Conservation (phyloP, 305 asterid genomes). For the Fraxinus sp. region DNA sequence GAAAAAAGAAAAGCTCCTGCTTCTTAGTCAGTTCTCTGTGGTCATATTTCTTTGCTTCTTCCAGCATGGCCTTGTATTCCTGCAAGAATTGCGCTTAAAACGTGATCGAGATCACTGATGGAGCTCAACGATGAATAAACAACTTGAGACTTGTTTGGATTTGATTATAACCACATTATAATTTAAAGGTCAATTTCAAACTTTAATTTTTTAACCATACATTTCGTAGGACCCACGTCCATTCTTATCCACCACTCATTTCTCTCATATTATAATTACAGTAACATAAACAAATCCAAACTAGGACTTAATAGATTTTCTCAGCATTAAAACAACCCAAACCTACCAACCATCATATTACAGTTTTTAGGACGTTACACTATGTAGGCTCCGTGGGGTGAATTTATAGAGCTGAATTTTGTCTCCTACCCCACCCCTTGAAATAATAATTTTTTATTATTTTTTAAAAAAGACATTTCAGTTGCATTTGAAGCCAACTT, state of each 20-base stretch:
- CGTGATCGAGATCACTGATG: neutral
- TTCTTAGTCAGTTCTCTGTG: constrained; percentile 94
- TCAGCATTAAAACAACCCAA: neutral
- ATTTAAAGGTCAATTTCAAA: neutral
- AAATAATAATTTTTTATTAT: too few relatives aligned
- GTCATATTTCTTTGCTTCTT: constrained; percentile 96
- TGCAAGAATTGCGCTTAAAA: neutral
- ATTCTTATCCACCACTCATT: neutral
- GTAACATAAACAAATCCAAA: neutral
- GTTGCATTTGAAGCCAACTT: neutral
- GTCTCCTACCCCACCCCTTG: neutral
- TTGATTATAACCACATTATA: neutral
- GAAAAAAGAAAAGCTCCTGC: constrained; percentile 98
- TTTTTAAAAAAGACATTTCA: neutral
- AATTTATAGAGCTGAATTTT: neutral
- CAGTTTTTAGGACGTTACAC: neutral
- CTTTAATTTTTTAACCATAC: neutral
- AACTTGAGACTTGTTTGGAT: neutral
- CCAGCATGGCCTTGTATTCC: constrained; percentile 69
- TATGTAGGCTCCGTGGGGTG: neutral
- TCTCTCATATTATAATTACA: neutral
- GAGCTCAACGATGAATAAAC: neutral
- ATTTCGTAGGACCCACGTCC: neutral
- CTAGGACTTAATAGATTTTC: neutral
- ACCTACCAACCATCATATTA: neutral